These are phyloP conservation scores for Rhodotorula diobovata DNA, from an alignment of 768 basidiomycete species.

Conservation along the genomic window DNA sequence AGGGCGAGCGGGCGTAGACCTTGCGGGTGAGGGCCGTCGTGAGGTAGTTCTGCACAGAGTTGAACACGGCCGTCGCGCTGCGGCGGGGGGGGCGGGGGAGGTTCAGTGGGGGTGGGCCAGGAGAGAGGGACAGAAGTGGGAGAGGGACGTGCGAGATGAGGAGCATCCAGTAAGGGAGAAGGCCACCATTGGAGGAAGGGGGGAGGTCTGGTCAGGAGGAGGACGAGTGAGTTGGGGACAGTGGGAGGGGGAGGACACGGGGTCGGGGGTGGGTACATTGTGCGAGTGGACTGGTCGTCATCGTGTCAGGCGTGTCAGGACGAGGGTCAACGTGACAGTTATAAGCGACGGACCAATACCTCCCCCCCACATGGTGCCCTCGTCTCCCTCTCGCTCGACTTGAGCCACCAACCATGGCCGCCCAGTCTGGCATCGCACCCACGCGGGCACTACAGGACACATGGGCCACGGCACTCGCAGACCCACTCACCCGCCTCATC, in stretches of 20 bases:
- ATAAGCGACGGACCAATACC: background rate
- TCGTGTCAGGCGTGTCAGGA: background rate
- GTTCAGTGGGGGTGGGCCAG: no score
- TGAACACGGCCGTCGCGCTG: constrained; percentile 62
- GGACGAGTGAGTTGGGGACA: background rate
- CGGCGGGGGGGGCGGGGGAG: background rate
- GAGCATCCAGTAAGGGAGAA: constrained; percentile 83
- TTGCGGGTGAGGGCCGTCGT: constrained; percentile 71
- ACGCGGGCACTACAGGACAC: background rate
- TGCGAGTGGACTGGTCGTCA: background rate
- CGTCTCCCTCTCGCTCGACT: no score
- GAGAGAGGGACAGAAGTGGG: background rate
- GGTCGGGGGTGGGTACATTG: no score
- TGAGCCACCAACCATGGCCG: constrained; percentile 8
- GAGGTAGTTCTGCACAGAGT: constrained; percentile 73
- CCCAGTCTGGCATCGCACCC: constrained; percentile 23
- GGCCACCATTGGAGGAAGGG: constrained; percentile 54
- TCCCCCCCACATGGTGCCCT: background rate
- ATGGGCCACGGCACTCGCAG: background rate
- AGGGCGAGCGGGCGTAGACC: constrained; percentile 60
- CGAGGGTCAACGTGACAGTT: background rate
- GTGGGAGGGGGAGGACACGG: no score
- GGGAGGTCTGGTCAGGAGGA: constrained; percentile 43
- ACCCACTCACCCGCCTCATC: background rate
- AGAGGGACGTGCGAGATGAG: constrained; percentile 60